Conservation (phyloP, 2,329 filamentous ascomycete species). For the Arthrobotrys sphaeroides region DNA sequence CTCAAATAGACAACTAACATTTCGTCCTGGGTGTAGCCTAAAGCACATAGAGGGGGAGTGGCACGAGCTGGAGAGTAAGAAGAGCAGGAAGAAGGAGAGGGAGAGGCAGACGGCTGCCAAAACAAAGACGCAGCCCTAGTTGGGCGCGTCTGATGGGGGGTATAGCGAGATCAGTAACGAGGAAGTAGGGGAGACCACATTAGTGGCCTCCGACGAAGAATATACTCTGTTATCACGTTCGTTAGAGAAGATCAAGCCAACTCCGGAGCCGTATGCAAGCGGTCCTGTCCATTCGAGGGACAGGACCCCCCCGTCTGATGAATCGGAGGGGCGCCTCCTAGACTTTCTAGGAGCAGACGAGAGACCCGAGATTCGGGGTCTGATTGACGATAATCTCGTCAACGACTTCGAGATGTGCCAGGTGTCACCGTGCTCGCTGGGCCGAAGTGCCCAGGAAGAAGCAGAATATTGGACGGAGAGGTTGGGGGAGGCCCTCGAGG, state of each 20-base stretch:
- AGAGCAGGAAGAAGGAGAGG: constrained; percentile 81
- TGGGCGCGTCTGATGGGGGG: not conserved
- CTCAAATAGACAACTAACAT: not conserved
- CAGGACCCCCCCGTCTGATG: not conserved
- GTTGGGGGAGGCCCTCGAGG: too few relatives aligned
- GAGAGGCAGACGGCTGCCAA: constrained; percentile 70
- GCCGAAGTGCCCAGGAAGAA: too few relatives aligned
- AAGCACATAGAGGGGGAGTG: constrained; percentile 87
- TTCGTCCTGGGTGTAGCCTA: constrained; percentile 66
- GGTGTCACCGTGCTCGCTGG: too few relatives aligned
- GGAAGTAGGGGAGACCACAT: not conserved
- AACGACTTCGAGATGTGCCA: too few relatives aligned
- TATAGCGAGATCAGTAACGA: not conserved
- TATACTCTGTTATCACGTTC: not conserved
- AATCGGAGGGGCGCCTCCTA: not conserved
- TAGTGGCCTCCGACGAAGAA: not conserved
- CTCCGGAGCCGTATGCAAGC: not conserved
- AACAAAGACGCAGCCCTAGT: constrained; percentile 28
- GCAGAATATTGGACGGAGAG: not conserved
- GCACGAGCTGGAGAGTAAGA: constrained; percentile 99
- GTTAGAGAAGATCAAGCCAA: not conserved
- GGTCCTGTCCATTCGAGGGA: not conserved
- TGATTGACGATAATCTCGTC: too few relatives aligned
- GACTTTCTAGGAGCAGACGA: too few relatives aligned
- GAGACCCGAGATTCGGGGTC: too few relatives aligned